Evolutionary conservation across 495 filamentous ascomycete genomes (phyloP).

Genomic region (Penicillium canariense): DNA sequence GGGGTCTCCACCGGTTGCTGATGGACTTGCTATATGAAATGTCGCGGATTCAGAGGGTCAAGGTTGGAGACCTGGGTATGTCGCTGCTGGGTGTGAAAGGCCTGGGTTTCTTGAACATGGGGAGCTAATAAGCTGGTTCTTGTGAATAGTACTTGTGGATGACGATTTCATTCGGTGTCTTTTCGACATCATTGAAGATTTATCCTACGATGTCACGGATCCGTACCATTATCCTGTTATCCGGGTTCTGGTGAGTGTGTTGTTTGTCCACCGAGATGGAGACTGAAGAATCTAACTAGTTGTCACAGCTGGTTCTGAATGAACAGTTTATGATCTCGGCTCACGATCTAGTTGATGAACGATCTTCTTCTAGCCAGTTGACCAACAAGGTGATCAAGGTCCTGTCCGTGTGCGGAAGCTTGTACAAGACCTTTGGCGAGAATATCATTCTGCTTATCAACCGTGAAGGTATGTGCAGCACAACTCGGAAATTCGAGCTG

Average conservation of each 20-base stretch:
- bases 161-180: slow-evolving; percentile 82
- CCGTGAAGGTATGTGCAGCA: slow-evolving; percentile 66
- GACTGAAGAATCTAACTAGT: slow-evolving; percentile 9
- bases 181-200: slow-evolving; percentile 82
- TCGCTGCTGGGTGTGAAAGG: slow-evolving; percentile 3
- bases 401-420: slow-evolving; percentile 71
- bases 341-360: slow-evolving; percentile 48
- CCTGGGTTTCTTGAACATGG: neutral
- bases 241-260: slow-evolving; percentile 71
- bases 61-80: slow-evolving; percentile 71
- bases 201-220: slow-evolving; percentile 87
- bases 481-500: neutral
- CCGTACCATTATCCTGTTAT: slow-evolving; percentile 97
- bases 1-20: slow-evolving; percentile 72
- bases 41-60: slow-evolving; percentile 85
- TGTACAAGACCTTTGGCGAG: slow-evolving; percentile 93
- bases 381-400: slow-evolving; percentile 94
- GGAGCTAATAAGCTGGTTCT: neutral
- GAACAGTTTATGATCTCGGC: slow-evolving; percentile 93
- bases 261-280: neutral
- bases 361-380: slow-evolving; percentile 45
- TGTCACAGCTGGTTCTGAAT: slow-evolving; percentile 80
- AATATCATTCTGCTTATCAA: slow-evolving; percentile 97
- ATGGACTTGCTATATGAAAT: slow-evolving; percentile 95
- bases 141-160: slow-evolving; percentile 57